These are phyloP conservation scores for Backusella psychrophila DNA, from an alignment of 192 early-diverging fungal species.

Conservation along the genomic window DNA sequence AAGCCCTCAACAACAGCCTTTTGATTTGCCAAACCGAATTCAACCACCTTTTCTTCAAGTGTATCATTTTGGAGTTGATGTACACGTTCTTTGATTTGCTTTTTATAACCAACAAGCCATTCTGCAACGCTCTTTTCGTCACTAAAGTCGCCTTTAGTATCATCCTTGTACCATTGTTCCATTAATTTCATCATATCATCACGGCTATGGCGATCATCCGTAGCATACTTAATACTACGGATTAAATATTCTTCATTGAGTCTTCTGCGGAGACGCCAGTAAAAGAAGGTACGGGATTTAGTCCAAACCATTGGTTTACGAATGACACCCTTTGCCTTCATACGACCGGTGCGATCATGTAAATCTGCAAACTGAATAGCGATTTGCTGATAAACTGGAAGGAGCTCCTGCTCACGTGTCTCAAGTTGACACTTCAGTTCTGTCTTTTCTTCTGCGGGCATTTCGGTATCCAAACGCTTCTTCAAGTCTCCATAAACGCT, in stretches of 20 bases:
- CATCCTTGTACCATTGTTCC: conserved; percentile 65
- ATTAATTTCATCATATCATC: conserved; percentile 50
- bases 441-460: conserved; percentile 59
- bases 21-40: conserved; percentile 22
- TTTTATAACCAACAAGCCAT: conserved; percentile 56
- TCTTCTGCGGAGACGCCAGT: conserved; percentile 84
- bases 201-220: conserved; percentile 45
- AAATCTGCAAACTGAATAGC: conserved; percentile 98
- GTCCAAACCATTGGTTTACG: conserved; percentile 78
- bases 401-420: conserved; percentile 75
- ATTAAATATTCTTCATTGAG: conserved; percentile 77
- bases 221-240: conserved; percentile 48
- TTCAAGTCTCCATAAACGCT: conserved; percentile 72
- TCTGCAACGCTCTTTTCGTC: conserved; percentile 37
- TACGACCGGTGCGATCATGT: conserved; percentile 93
- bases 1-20: conserved; percentile 39
- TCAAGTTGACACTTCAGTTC: conserved; percentile 69
- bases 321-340: conserved; percentile 92
- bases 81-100: conserved; percentile 34
- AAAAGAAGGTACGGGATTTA: conserved; percentile 82
- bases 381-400: conserved; percentile 91
- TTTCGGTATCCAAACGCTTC: conserved; percentile 47
- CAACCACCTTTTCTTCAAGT: conserved; percentile 26
- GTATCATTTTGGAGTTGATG: conserved; percentile 22
- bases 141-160: conserved; percentile 49